Percentiles rank a stretch among this genome's conserved stretches.
Conservation (phyloP, 164 flowering plant genomes). For the Vitis labrusca region DNA sequence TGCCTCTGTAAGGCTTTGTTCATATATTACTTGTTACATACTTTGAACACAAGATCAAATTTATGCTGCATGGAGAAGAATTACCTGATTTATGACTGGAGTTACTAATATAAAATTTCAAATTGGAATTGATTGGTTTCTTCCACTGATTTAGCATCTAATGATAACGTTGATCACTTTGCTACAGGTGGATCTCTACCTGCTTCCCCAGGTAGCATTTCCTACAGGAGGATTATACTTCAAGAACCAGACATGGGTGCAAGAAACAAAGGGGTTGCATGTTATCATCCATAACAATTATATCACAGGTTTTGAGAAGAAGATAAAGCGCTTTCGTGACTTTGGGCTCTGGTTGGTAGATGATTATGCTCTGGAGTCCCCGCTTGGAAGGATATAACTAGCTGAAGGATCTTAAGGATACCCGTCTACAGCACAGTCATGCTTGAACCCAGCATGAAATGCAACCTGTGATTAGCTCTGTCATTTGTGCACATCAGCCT, state of each 20-base stretch:
- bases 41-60: too few species aligned
- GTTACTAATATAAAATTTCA: background rate
- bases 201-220: constrained; percentile 87
- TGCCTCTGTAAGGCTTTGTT: too few species aligned
- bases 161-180: background rate
- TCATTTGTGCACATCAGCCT: too few species aligned
- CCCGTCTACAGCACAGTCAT: too few species aligned
- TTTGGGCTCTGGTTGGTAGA: constrained; percentile 89
- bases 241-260: constrained; percentile 92
- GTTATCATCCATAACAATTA: constrained; percentile 92
- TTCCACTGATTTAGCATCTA: background rate
- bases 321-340: constrained; percentile 84
- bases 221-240: constrained; percentile 95
- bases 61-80: too few species aligned
- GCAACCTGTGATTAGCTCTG: too few species aligned
- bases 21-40: too few species aligned
- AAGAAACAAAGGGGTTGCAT: constrained; percentile 81
- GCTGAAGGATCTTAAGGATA: background rate
- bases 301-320: constrained; percentile 85
- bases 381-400: constrained; percentile 62
- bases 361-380: constrained; percentile 73
- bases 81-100: too few species aligned
- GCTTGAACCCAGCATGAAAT: too few species aligned
- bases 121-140: background rate
- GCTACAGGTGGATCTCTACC: constrained; percentile 80